Evolutionary conservation across 257 asterid species (phyloP), one percentile per base, ranked within the genome.

Genomic region (Oldenlandia corymbosa): DNA sequence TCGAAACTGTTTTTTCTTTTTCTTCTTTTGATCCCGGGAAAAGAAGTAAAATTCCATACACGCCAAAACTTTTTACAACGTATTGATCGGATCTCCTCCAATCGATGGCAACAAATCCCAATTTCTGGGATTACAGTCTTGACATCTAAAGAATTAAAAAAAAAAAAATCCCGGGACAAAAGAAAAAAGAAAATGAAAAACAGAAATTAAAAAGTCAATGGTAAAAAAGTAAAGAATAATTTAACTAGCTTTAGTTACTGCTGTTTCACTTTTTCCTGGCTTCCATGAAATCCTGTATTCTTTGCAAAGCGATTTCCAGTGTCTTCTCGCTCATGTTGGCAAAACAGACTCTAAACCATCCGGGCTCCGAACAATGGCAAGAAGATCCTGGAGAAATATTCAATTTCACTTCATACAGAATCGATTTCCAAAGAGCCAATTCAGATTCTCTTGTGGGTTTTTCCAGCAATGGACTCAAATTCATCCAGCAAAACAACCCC

Each of bases 331-430:
- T 74, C 83, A 80, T 77, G 68, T 80, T 80, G 14, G 85, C 85
- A 60, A 80, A 80, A 31, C 85, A 80, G 66, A 77, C 79, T 52
- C 85, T 70, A 41, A 80, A 80, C 85, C 83, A 80, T n/a, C 83
- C 85, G 14, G 85, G 80, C 52, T 80, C 85, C 0, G 83, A 66
- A 41, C 83, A 80, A 60, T 80, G 85, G 64, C 85, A 80, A 34
- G 85, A 80, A 37, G 79, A 77, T 14, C 85, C 85, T 3, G 85
- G 85, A 50, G 85, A 80, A 10, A 80, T 77, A 31, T 77, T 80
- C 42, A 80, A 34, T 63, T 66, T 75, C 58, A 77, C 81, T 49
- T 80, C 73, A 21, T 73, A 28, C 59, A 80, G 27, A 11, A 80
- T 75, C 7, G 50, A 14, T 7, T 75, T 67, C 85, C 85, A 80